These are phyloP conservation scores for Diplocarpon mali DNA, from an alignment of 2,329 filamentous ascomycete species.

Conservation along the genomic window DNA sequence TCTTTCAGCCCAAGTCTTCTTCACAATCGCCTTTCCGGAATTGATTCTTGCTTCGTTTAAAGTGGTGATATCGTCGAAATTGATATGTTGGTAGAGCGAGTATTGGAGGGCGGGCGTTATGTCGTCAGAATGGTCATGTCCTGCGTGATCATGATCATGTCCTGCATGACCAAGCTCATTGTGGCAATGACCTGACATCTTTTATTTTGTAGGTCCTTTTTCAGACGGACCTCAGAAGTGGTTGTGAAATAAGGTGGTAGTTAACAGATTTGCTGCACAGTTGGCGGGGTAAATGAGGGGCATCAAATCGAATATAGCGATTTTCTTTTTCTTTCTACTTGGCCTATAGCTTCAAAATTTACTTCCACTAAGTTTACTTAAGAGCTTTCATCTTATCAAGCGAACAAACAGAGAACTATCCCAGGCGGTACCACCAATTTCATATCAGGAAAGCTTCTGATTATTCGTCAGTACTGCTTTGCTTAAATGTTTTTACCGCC, in stretches of 20 bases:
- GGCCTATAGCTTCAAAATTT: too few species aligned
- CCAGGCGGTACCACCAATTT: too few species aligned
- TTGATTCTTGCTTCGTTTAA: slow-evolving; percentile 67
- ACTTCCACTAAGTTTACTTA: too few species aligned
- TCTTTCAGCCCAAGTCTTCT: slow-evolving; percentile 86
- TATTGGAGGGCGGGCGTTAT: slow-evolving; percentile 83
- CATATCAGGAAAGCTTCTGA: too few species aligned
- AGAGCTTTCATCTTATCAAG: too few species aligned
- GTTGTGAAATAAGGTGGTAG: neutral
- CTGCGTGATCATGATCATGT: slow-evolving; percentile 54
- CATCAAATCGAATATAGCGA: neutral
- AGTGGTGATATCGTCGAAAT: slow-evolving; percentile 75
- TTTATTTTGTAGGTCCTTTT: neutral
- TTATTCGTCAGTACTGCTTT: too few species aligned
- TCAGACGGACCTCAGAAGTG: neutral
- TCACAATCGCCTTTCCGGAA: slow-evolving; percentile 62
- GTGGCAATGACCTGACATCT: slow-evolving; percentile 36
- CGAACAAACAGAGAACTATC: too few species aligned
- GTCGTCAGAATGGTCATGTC: slow-evolving; percentile 85
- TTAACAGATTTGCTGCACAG: neutral
- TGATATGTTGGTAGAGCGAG: slow-evolving; percentile 83
- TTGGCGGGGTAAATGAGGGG: slow-evolving; percentile 12
- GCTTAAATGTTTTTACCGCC: too few species aligned
- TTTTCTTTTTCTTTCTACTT: too few species aligned
- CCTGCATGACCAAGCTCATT: slow-evolving; percentile 30